Percentiles rank a stretch among this genome's conserved stretches.
These are phyloP conservation scores for Ophiognomonia clavigignenti-juglandacearum DNA, from an alignment of 2,329 filamentous ascomycete species.

Conservation along the genomic window DNA sequence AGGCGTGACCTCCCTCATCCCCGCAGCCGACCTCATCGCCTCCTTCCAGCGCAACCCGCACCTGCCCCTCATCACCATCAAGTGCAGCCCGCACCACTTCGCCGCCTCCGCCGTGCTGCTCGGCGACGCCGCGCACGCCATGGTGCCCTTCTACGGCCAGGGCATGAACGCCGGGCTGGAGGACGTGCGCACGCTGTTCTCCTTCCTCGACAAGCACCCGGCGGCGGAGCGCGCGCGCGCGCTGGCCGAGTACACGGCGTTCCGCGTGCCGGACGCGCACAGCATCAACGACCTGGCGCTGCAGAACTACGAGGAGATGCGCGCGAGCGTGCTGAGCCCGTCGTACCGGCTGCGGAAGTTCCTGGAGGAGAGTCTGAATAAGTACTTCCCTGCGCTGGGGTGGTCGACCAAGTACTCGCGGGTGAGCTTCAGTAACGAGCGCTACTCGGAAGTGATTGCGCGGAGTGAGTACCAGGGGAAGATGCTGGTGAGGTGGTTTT, in stretches of 20 bases:
- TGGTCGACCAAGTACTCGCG: conserved; percentile 92
- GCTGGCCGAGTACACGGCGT: conserved; percentile 67
- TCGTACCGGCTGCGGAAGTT: conserved; percentile 77
- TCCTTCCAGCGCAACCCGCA: conserved; percentile 84
- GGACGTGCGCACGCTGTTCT: conserved; percentile 85
- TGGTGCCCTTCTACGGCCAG: conserved; percentile 98
- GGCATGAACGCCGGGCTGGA: conserved; percentile 97
- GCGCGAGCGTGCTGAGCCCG: conserved; percentile 72
- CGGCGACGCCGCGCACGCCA: conserved; percentile 92
- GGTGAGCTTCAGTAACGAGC: conserved; percentile 89
- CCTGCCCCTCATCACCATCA: conserved; percentile 87
- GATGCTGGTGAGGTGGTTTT: conserved; percentile 46
- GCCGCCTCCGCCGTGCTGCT: conserved; percentile 73
- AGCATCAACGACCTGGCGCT: conserved; percentile 90
- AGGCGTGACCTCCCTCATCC: conserved; percentile 71
- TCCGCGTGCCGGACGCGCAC: conserved; percentile 73
- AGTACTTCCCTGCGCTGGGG: conserved; percentile 70
- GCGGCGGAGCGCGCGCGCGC: conserved; percentile 55
- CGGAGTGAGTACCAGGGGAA: conserved; percentile 65
- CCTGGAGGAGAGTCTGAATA: conserved; percentile 77
- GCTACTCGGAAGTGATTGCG: conserved; percentile 76
- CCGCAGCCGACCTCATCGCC: conserved; percentile 59
- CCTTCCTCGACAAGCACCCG: conserved; percentile 67
- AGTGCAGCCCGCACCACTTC: conserved; percentile 85
- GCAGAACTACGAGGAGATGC: conserved; percentile 92